phyloP scores from a whole-genome alignment of 2,329 filamentous ascomycete genomes.

The Epichloe festucae region DNA sequence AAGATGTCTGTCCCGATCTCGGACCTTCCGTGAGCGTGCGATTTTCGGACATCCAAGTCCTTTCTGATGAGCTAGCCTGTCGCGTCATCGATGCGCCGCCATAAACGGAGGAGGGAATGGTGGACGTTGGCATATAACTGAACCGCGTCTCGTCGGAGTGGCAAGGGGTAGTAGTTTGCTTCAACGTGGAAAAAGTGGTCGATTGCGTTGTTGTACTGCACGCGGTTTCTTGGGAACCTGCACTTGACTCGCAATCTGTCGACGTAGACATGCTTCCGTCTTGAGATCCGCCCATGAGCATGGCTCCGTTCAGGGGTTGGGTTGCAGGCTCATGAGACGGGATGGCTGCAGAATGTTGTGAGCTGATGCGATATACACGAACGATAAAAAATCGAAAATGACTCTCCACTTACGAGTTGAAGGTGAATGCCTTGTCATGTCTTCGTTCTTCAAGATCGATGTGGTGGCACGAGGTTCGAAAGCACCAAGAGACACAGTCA shows the following conservation, averaged over 20 bases:
- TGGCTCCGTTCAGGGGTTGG: neutral
- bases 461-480: constrained; percentile 9
- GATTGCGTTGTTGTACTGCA: neutral
- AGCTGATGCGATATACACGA: neutral
- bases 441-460: neutral
- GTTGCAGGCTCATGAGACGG: neutral
- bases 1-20: neutral
- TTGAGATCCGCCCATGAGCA: neutral
- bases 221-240: neutral
- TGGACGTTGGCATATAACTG: neutral
- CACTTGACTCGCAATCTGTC: neutral
- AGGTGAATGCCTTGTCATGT: neutral
- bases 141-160: neutral
- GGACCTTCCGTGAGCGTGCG: neutral
- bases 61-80: neutral
- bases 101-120: neutral
- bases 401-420: neutral
- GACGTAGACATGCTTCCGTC: neutral
- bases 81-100: neutral
- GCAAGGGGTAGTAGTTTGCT: neutral
- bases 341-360: neutral
- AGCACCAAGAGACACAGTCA: constrained; percentile 16
- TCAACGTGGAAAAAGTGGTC: neutral
- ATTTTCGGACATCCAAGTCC: neutral
- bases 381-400: neutral